These are phyloP conservation scores for Cylindrodendrum hubeiense DNA, from an alignment of 2,329 filamentous ascomycete genomes.

Conservation along the genomic window DNA sequence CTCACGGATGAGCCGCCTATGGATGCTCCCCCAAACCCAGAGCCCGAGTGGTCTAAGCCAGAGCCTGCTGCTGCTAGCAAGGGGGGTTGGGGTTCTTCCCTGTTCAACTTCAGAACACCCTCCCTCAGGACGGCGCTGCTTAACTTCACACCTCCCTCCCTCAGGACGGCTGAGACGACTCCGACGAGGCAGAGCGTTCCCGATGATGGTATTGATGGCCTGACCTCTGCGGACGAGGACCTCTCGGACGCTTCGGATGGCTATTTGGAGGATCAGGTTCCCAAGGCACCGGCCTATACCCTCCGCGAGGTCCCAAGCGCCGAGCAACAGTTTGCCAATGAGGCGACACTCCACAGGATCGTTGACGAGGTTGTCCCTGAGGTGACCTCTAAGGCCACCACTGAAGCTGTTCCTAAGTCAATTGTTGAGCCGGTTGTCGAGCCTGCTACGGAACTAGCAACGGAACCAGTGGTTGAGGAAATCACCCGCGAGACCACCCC, in stretches of 20 bases:
- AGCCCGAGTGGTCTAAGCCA: slow-evolving; percentile 22
- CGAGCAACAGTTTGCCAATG: neutral
- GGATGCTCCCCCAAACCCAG: neutral
- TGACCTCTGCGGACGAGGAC: slow-evolving; percentile 52
- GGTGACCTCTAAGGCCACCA: neutral
- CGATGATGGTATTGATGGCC: slow-evolving; percentile 43
- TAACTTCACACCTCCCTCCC: slow-evolving; percentile 54
- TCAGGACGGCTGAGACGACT: slow-evolving; percentile 43
- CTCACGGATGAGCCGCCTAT: slow-evolving; percentile 1
- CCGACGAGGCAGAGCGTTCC: slow-evolving; percentile 37
- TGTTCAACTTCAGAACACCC: slow-evolving; percentile 54
- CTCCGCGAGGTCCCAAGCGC: neutral
- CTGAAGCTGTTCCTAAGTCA: neutral
- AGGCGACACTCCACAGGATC: slow-evolving; percentile 12
- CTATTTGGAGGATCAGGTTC: slow-evolving; percentile 32
- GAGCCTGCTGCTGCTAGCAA: slow-evolving; percentile 55
- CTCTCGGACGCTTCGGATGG: slow-evolving; percentile 51
- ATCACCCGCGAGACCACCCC: neutral
- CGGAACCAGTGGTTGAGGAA: neutral
- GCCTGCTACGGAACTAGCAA: neutral
- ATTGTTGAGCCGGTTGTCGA: slow-evolving; percentile 6
- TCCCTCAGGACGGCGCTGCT: slow-evolving; percentile 50
- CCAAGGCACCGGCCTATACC: slow-evolving; percentile 20
- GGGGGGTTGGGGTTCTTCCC: too few relatives aligned
- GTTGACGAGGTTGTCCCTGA: neutral